phyloP scores from a whole-genome alignment of 768 basidiomycete genomes.

The Rhodotorula diobovata region DNA sequence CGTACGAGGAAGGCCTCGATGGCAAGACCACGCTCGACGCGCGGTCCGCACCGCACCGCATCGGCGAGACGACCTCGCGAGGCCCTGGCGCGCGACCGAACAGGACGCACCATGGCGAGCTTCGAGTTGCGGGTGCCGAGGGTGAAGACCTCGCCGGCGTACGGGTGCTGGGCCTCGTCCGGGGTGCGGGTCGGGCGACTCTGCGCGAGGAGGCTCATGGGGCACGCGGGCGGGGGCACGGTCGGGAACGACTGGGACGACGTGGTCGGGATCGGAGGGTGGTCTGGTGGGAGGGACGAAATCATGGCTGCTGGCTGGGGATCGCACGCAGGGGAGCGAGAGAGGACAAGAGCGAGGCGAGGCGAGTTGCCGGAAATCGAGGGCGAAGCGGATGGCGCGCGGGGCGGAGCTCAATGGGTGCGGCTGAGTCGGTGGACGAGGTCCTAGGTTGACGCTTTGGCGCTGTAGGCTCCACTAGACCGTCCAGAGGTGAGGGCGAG shows the following conservation, averaged over 20 bases:
- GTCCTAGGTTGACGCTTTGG: too few relatives aligned
- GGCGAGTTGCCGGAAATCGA: neutral
- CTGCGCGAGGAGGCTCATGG: neutral
- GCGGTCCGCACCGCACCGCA: too few relatives aligned
- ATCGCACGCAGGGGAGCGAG: neutral
- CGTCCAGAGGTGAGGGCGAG: too few relatives aligned
- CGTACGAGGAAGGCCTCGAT: neutral
- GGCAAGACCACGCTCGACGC: too few relatives aligned
- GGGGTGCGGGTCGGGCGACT: neutral
- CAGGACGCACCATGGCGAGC: slow-evolving; percentile 61
- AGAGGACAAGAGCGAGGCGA: neutral
- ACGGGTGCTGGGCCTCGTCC: neutral
- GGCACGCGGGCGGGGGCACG: slow-evolving; percentile 12
- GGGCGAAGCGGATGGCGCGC: too few relatives aligned
- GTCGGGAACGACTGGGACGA: slow-evolving; percentile 20
- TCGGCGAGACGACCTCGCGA: too few relatives aligned
- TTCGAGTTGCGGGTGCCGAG: slow-evolving; percentile 82
- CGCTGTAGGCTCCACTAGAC: too few relatives aligned
- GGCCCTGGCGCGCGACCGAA: too few relatives aligned
- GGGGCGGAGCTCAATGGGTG: too few relatives aligned
- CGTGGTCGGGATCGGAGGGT: slow-evolving; percentile 31
- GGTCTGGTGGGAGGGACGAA: slow-evolving; percentile 18
- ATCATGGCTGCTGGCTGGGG: neutral
- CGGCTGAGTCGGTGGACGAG: too few relatives aligned
- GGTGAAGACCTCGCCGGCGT: slow-evolving; percentile 48